Evolutionary conservation across 2,329 filamentous ascomycete genomes (phyloP).

Genomic region (Salinomyces thailandicus): DNA sequence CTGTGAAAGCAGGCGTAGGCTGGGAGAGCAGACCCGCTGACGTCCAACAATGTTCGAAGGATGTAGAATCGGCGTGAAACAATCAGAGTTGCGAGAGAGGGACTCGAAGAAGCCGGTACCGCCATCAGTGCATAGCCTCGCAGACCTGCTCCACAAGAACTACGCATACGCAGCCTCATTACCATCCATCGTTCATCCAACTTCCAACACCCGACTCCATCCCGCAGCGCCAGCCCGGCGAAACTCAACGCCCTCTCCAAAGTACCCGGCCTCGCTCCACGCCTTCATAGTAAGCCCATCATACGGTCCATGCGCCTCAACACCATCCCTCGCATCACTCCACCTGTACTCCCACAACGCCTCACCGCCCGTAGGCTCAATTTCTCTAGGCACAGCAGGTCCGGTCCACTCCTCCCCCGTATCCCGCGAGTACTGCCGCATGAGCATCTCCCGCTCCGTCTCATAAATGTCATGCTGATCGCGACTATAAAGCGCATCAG

Average conservation of each 20-base stretch:
- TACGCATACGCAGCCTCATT: too few species aligned
- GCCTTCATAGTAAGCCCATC: slow-evolving; percentile 76
- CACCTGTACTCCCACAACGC: slow-evolving; percentile 78
- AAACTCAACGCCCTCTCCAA: slow-evolving; percentile 69
- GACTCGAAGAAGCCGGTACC: too few species aligned
- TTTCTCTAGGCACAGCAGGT: slow-evolving; percentile 22
- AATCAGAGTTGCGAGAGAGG: too few species aligned
- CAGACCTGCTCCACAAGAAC: too few species aligned
- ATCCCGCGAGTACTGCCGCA: slow-evolving; percentile 73
- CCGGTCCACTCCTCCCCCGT: slow-evolving; percentile 74
- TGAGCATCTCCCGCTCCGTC: slow-evolving; percentile 68
- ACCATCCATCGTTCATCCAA: too few species aligned
- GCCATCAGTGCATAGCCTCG: too few species aligned
- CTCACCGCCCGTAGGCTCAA: neutral
- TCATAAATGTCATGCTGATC: slow-evolving; percentile 90
- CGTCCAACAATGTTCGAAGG: too few species aligned
- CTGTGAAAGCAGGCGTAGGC: too few species aligned
- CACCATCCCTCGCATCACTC: slow-evolving; percentile 76
- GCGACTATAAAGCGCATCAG: slow-evolving; percentile 72
- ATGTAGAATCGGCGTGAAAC: too few species aligned
- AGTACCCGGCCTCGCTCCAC: slow-evolving; percentile 88
- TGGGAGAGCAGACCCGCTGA: too few species aligned
- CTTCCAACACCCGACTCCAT: slow-evolving; percentile 34
- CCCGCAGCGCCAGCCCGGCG: slow-evolving; percentile 32
- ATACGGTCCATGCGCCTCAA: slow-evolving; percentile 73